These are phyloP conservation scores for Pseudocercospora musae DNA, from an alignment of 2,329 filamentous ascomycete species.

Conservation along the genomic window DNA sequence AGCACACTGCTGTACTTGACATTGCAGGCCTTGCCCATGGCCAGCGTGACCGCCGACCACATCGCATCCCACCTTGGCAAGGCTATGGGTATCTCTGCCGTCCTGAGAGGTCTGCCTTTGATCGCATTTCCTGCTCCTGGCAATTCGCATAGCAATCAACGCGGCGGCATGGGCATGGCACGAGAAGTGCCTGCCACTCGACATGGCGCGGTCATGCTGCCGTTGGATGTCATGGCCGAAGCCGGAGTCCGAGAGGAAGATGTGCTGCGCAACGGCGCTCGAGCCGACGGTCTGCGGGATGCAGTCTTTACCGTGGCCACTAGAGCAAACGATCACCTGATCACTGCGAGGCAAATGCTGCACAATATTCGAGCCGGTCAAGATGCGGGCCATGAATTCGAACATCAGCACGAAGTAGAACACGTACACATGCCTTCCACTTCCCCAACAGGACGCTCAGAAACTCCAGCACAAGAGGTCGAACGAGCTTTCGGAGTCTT, in stretches of 20 bases:
- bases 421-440: conserved; percentile 47
- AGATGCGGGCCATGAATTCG: conserved; percentile 79
- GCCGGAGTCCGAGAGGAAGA: conserved; percentile 81
- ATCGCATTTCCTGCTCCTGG: conserved; percentile 73
- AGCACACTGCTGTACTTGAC: conserved; percentile 88
- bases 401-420: conserved; percentile 76
- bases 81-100: conserved; percentile 79
- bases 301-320: conserved; percentile 91
- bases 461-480: conserved; percentile 51
- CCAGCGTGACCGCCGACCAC: conserved; percentile 83
- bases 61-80: conserved; percentile 94
- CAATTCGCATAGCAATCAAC: conserved; percentile 53
- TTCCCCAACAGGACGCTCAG: conserved; percentile 18
- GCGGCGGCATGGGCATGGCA: conserved; percentile 36
- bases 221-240: conserved; percentile 85
- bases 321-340: conserved; percentile 89
- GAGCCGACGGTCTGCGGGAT: conserved; percentile 78
- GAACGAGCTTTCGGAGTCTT: conserved; percentile 73
- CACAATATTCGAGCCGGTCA: conserved; percentile 71
- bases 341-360: conserved; percentile 90
- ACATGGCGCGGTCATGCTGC: conserved; percentile 71
- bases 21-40: conserved; percentile 72
- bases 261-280: conserved; percentile 73
- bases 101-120: conserved; percentile 82
- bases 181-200: conserved; percentile 42